These are phyloP conservation scores for Paramecium sexaurelia DNA, from an alignment of 73 alveolate genomes.

Conservation along the genomic window DNA sequence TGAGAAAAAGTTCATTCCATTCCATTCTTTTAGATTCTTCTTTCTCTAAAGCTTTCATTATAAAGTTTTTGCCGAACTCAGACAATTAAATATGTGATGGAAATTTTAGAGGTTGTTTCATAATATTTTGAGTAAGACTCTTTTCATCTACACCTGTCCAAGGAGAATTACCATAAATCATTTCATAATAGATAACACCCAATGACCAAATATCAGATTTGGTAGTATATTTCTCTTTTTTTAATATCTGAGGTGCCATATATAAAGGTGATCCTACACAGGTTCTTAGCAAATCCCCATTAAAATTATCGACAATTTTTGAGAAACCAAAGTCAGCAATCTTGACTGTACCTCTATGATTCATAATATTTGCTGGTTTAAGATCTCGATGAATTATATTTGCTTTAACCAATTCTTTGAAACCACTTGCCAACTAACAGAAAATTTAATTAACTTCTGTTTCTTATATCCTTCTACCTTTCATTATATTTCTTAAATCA, in stretches of 20 bases:
- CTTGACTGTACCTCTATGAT: constrained; percentile 25
- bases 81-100: not conserved
- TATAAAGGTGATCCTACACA: constrained; percentile 70
- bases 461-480: constrained; percentile 43
- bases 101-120: constrained; percentile 1
- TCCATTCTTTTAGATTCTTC: constrained; percentile 63
- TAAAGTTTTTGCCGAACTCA: not conserved
- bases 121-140: not conserved
- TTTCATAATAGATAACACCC: constrained; percentile 64
- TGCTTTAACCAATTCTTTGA: constrained; percentile 33
- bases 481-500: constrained; percentile 47
- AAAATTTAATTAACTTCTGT: constrained; percentile 35
- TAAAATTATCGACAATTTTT: constrained; percentile 38
- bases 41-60: constrained; percentile 28
- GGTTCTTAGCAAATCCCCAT: not conserved
- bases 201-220: constrained; percentile 69
- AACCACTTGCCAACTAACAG: constrained; percentile 34
- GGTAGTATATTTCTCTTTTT: constrained; percentile 34
- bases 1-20: constrained; percentile 41
- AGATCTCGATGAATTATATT: constrained; percentile 61
- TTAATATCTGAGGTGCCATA: constrained; percentile 68
- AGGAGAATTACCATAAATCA: constrained; percentile 63
- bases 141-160: constrained; percentile 62
- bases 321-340: constrained; percentile 71
- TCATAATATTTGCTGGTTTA: constrained; percentile 58